Conservation (phyloP, 2,329 filamentous ascomycete species). For the Thermochaetoides dissita region DNA sequence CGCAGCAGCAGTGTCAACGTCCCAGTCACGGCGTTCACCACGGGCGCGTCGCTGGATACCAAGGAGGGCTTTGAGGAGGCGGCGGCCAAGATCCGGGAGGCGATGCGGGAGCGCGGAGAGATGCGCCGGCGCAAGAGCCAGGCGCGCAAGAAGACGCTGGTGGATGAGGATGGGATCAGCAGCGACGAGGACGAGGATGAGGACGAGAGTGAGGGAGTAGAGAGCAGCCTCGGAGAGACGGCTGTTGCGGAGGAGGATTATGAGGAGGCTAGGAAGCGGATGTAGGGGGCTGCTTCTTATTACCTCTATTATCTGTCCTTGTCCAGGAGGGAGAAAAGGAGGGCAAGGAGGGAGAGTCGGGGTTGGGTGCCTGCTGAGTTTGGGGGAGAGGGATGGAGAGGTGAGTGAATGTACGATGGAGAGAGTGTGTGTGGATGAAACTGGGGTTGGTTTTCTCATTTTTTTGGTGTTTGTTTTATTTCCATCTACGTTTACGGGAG, state of each 20-base stretch:
- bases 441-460: background rate
- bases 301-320: no score
- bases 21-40: slow-evolving; percentile 56
- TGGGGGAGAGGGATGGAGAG: background rate
- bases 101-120: slow-evolving; percentile 67
- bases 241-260: slow-evolving; percentile 1
- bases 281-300: background rate
- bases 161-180: slow-evolving; percentile 24
- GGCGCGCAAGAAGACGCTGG: slow-evolving; percentile 21
- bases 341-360: no score
- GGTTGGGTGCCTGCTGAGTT: no score
- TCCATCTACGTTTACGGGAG: no score
- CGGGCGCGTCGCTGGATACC: slow-evolving; percentile 34
- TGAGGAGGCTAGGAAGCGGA: slow-evolving; percentile 7
- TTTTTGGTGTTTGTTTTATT: background rate
- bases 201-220: slow-evolving; percentile 4
- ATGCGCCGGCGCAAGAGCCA: slow-evolving; percentile 40
- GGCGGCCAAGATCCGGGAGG: slow-evolving; percentile 66
- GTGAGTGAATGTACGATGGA: background rate
- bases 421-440: background rate
- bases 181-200: slow-evolving; percentile 12
- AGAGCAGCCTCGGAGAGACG: background rate
- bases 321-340: no score
- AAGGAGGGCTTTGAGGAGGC: slow-evolving; percentile 69
- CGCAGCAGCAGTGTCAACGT: slow-evolving; percentile 58